Evolutionary conservation across 2,329 filamentous ascomycete species (phyloP).

Genomic region (Alternaria atra): DNA sequence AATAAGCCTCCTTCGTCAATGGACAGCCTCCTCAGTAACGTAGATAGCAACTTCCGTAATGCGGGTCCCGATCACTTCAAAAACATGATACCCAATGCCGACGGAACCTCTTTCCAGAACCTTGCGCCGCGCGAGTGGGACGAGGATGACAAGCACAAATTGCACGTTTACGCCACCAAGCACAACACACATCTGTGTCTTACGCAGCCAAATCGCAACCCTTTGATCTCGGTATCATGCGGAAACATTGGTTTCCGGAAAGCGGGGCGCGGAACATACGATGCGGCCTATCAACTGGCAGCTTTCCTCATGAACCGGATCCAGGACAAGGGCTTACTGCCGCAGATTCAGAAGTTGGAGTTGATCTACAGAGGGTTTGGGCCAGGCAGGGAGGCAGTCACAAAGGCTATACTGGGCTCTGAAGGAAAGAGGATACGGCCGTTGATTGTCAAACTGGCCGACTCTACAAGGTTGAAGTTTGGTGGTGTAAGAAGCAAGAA

Average conservation of each 20-base stretch:
- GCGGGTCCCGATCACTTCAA: conserved; percentile 22
- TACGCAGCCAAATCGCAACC: conserved; percentile 79
- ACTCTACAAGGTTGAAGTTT: conserved; percentile 92
- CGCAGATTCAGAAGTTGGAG: conserved; percentile 79
- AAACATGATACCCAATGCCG: conserved; percentile 31
- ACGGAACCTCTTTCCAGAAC: conserved; percentile 20
- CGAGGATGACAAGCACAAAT: conserved; percentile 74
- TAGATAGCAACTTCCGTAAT: conserved; percentile 27
- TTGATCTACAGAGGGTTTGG: conserved; percentile 87
- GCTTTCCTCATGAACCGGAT: conserved; percentile 85
- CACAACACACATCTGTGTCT: conserved; percentile 97
- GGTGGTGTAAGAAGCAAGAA: conserved; percentile 88
- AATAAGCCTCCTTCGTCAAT: conserved; percentile 19
- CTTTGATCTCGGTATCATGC: conserved; percentile 80
- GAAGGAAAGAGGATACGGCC: conserved; percentile 80
- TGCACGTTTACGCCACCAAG: conserved; percentile 86
- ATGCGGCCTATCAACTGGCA: conserved; percentile 89
- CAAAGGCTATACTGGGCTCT: conserved; percentile 85
- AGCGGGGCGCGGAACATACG: conserved; percentile 79
- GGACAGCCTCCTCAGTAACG: conserved; percentile 26
- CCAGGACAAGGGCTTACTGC: conserved; percentile 79
- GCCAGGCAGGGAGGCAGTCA: conserved; percentile 83
- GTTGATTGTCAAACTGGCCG: conserved; percentile 81
- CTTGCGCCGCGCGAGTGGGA: conserved; percentile 38
- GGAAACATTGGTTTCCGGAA: conserved; percentile 95